Conservation (phyloP, 805 yeast genomes). For the Saccharomycopsis malanga region DNA sequence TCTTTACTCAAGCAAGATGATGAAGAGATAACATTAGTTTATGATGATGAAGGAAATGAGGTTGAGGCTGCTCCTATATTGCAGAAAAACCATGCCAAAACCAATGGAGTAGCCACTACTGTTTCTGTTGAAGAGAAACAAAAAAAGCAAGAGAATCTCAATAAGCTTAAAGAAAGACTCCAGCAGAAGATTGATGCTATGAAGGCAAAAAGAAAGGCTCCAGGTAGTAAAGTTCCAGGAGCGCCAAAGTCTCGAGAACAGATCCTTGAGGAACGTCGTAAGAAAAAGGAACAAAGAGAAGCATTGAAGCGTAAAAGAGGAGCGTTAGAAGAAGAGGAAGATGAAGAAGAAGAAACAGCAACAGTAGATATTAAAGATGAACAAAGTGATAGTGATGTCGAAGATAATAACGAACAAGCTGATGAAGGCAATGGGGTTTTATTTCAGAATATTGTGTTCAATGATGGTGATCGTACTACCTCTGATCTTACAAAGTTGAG, state of each 20-base stretch:
- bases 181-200: slow-evolving; percentile 63
- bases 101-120: slow-evolving; percentile 25
- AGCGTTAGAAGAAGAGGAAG: slow-evolving; percentile 32
- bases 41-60: slow-evolving; percentile 69
- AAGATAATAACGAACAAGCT: slow-evolving; percentile 30
- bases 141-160: slow-evolving; percentile 47
- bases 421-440: slow-evolving; percentile 41
- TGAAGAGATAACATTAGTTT: slow-evolving; percentile 38
- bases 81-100: slow-evolving; percentile 36
- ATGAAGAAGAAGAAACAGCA: slow-evolving; percentile 29
- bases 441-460: slow-evolving; percentile 76
- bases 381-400: slow-evolving; percentile 23
- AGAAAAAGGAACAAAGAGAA: slow-evolving; percentile 29
- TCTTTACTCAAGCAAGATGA: slow-evolving; percentile 22
- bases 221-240: slow-evolving; percentile 73
- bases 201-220: slow-evolving; percentile 83
- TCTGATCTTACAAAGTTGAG: slow-evolving; percentile 59
- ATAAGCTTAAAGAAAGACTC: slow-evolving; percentile 69
- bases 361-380: slow-evolving; percentile 28
- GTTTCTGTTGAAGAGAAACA: slow-evolving; percentile 43
- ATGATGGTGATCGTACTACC: slow-evolving; percentile 73
- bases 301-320: slow-evolving; percentile 29
- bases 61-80: slow-evolving; percentile 30
- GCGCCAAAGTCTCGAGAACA: slow-evolving; percentile 84
- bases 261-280: slow-evolving; percentile 59